Conservation (phyloP, 257 asterid genomes). For the Marsdenia floribunda region DNA sequence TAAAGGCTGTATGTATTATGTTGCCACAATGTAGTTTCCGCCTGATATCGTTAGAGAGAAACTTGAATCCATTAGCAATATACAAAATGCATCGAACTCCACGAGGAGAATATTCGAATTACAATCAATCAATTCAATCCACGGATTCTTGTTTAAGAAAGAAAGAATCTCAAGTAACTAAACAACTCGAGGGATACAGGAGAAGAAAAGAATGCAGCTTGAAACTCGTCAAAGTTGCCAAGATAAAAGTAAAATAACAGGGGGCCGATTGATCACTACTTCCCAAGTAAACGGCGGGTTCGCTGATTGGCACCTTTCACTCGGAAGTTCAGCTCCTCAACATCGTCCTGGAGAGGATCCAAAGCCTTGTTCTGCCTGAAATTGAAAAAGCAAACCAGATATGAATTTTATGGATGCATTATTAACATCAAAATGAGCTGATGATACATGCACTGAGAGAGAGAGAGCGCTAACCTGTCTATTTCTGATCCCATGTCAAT, state of each 20-base stretch:
- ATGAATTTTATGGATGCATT: neutral
- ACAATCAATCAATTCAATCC: neutral
- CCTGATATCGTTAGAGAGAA: too few relatives aligned
- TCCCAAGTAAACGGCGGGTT: slow-evolving; percentile 34
- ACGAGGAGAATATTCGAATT: neutral
- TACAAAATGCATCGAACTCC: neutral
- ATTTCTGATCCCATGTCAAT: slow-evolving; percentile 46
- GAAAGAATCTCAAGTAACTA: neutral
- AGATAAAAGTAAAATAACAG: slow-evolving; percentile 7
- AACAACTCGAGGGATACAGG: neutral
- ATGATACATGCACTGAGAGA: neutral
- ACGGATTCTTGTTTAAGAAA: neutral
- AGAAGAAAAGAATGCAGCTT: neutral
- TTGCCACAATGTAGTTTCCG: too few relatives aligned
- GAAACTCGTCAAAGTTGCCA: neutral
- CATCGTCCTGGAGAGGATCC: slow-evolving; percentile 27
- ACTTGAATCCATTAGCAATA: neutral
- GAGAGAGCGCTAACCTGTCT: slow-evolving; percentile 22
- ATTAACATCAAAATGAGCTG: neutral
- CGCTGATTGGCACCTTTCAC: slow-evolving; percentile 34
- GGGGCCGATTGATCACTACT: slow-evolving; percentile 19
- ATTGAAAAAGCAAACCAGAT: neutral
- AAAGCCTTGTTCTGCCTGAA: slow-evolving; percentile 33
- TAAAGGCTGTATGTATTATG: too few relatives aligned
- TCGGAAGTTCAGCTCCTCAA: slow-evolving; percentile 32